phyloP scores from a whole-genome alignment of 1,284 basidiomycete genomes.

The Pyrrhoderma noxium region DNA sequence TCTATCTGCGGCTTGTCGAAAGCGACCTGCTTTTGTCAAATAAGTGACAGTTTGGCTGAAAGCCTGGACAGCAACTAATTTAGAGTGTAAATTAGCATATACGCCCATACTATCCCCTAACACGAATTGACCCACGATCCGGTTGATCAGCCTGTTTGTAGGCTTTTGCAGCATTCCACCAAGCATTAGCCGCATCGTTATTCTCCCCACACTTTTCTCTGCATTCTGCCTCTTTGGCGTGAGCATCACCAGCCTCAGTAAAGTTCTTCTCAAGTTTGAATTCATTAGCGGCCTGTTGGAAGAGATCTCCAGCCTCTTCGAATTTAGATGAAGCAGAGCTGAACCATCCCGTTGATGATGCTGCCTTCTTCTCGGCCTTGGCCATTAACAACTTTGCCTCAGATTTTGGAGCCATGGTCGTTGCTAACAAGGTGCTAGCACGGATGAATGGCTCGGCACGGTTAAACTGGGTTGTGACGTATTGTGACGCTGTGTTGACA shows the following conservation, averaged over 20 bases:
- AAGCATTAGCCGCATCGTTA: constrained; percentile 93
- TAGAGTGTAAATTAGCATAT: constrained; percentile 6
- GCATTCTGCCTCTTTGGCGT: constrained; percentile 86
- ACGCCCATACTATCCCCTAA: constrained; percentile 20
- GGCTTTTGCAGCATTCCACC: constrained; percentile 93
- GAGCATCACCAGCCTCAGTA: constrained; percentile 84
- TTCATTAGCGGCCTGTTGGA: constrained; percentile 89
- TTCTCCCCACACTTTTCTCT: constrained; percentile 78
- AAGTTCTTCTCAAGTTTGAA: constrained; percentile 94
- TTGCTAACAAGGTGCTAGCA: background rate
- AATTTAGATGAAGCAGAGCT: constrained; percentile 72
- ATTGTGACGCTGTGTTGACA: too few species aligned
- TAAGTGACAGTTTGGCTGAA: constrained; percentile 80
- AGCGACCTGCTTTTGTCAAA: constrained; percentile 80
- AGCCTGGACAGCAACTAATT: constrained; percentile 84
- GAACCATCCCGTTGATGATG: constrained; percentile 82
- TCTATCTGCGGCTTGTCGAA: constrained; percentile 95
- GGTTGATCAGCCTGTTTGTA: constrained; percentile 80
- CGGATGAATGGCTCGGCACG: background rate
- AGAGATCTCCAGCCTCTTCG: constrained; percentile 92
- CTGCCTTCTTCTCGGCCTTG: constrained; percentile 90
- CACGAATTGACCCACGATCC: constrained; percentile 50
- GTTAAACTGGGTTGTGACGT: background rate
- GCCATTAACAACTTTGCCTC: constrained; percentile 64
- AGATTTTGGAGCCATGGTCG: constrained; percentile 43